Conservation (phyloP, 2,329 filamentous ascomycete species). For the Cytospora schulzeri region DNA sequence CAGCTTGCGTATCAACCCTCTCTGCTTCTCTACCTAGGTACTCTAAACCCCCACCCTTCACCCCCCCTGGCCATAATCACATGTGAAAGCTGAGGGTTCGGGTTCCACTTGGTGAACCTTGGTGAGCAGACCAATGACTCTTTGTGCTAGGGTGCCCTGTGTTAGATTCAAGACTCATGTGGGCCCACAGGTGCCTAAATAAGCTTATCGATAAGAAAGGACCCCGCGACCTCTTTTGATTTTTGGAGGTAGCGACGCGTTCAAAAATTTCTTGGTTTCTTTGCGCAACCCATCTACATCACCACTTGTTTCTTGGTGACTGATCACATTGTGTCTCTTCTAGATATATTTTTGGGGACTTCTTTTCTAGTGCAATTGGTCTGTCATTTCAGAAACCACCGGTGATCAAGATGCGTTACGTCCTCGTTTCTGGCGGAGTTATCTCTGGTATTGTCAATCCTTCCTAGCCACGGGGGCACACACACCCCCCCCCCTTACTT, state of each 20-base stretch:
- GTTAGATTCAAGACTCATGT: not conserved
- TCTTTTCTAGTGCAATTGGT: not conserved
- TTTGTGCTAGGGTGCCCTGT: not conserved
- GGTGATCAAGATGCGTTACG: conserved; percentile 28
- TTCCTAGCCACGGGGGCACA: not conserved
- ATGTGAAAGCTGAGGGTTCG: not conserved
- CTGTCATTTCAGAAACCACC: not conserved
- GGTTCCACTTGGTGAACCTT: not conserved
- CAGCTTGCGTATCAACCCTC: not conserved
- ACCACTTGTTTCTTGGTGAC: conserved; percentile 4
- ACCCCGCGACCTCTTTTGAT: conserved; percentile 21
- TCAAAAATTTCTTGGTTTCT: conserved; percentile 23
- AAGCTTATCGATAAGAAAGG: conserved; percentile 27
- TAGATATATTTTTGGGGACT: not conserved
- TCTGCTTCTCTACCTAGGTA: too few species aligned
- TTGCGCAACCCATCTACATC: conserved; percentile 21
- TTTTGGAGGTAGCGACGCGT: conserved; percentile 21
- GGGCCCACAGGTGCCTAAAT: not conserved
- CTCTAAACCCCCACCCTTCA: too few species aligned
- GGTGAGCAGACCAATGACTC: not conserved
- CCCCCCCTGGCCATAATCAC: too few species aligned
- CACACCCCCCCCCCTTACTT: not conserved
- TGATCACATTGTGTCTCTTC: conserved; percentile 1
- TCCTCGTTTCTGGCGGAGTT: conserved; percentile 29
- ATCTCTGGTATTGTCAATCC: conserved; percentile 27